Conservation (phyloP, 2,329 filamentous ascomycete genomes). For the Bisporella sp. region DNA sequence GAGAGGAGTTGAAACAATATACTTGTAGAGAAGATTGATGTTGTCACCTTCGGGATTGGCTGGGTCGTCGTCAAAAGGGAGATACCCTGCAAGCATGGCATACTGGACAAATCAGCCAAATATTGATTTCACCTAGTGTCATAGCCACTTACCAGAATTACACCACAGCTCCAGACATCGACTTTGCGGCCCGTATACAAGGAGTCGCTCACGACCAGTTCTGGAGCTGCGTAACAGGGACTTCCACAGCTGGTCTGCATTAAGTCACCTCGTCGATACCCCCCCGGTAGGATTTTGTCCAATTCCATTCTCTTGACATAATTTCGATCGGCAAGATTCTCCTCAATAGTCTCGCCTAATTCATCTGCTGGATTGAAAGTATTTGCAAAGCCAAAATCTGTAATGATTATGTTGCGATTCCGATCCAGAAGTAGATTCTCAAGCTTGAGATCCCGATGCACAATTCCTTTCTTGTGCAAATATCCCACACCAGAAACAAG, state of each 20-base stretch:
- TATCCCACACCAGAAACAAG: conserved; percentile 95
- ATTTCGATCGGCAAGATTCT: conserved; percentile 78
- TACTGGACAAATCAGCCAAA: conserved; percentile 53
- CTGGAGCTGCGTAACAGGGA: conserved; percentile 94
- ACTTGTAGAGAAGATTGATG: conserved; percentile 98
- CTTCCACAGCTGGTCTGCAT: conserved; percentile 99
- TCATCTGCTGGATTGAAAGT: conserved; percentile 90
- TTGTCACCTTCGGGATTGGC: conserved; percentile 98
- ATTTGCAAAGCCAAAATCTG: conserved; percentile 98
- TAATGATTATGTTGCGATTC: conserved; percentile 99
- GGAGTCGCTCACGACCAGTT: conserved; percentile 94
- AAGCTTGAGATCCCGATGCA: conserved; percentile 92
- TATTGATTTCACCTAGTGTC: not conserved
- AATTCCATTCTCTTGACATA: conserved; percentile 82
- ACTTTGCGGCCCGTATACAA: conserved; percentile 96
- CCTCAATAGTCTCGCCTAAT: conserved; percentile 82
- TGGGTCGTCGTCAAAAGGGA: conserved; percentile 96
- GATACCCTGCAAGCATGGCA: conserved; percentile 94
- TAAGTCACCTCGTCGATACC: conserved; percentile 78
- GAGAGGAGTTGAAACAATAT: conserved; percentile 93
- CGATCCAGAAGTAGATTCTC: conserved; percentile 93
- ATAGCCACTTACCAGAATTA: conserved; percentile 75
- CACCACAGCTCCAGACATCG: conserved; percentile 98
- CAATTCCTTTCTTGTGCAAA: conserved; percentile 96
- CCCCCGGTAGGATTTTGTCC: conserved; percentile 69